Evolutionary conservation across 495 filamentous ascomycete genomes (phyloP).

Genomic region (Penicillium egyptiacum): DNA sequence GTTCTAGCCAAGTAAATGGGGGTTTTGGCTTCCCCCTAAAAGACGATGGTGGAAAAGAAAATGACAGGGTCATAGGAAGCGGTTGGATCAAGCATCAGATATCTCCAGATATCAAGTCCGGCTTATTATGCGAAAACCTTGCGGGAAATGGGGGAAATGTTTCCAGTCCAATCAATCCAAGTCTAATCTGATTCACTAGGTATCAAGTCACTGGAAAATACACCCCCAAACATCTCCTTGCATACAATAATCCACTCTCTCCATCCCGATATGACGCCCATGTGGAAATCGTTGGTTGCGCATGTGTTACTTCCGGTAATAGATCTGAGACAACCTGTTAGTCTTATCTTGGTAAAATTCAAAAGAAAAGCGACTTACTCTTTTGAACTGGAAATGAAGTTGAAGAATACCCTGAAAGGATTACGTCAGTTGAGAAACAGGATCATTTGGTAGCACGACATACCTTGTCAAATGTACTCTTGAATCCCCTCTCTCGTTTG

Average conservation of each 20-base stretch:
- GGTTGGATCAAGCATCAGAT: slow-evolving; percentile 25
- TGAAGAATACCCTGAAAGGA: slow-evolving; percentile 82
- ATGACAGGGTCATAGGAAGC: not conserved
- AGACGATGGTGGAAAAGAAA: not conserved
- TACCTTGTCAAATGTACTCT: slow-evolving; percentile 97
- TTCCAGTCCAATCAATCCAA: slow-evolving; percentile 26
- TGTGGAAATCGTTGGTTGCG: slow-evolving; percentile 18
- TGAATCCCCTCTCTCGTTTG: slow-evolving; percentile 91
- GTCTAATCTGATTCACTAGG: slow-evolving; percentile 15
- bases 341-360: not conserved
- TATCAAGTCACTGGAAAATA: slow-evolving; percentile 23
- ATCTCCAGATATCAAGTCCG: slow-evolving; percentile 15
- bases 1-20: not conserved
- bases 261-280: slow-evolving; percentile 24
- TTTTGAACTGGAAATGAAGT: slow-evolving; percentile 98
- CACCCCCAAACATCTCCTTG: slow-evolving; percentile 22
- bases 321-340: slow-evolving; percentile 35
- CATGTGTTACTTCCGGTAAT: slow-evolving; percentile 38
- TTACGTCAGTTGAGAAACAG: slow-evolving; percentile 13
- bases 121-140: slow-evolving; percentile 20
- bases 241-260: slow-evolving; percentile 16
- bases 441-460: slow-evolving; percentile 28
- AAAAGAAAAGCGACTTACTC: slow-evolving; percentile 42
- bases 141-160: slow-evolving; percentile 24
- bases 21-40: not conserved